Evolutionary conservation across 2,329 filamentous ascomycete genomes (phyloP), one percentile per base, ranked within the genome.

Genomic region (Emergomyces pasteurianus): DNA sequence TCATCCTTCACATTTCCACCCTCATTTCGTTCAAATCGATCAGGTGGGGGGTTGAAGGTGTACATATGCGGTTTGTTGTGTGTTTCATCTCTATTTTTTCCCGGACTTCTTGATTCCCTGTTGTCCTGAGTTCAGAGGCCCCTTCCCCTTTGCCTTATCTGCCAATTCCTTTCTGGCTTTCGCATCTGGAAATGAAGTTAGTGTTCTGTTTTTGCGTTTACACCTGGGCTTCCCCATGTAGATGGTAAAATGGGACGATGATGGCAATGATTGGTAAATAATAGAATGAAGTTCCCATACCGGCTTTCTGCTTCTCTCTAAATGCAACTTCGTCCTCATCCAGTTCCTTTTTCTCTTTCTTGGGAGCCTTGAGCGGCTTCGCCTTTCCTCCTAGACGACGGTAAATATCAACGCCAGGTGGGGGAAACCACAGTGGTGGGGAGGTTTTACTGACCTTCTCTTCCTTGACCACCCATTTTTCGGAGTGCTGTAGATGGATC

Each of bases 91-190:
- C 78, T 82, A 95, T 86, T 96, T 95, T 88, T 96, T 96, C 77
- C 91, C 92, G 64, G 89, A 94, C 85, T 96, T 96, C 86, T 96
- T 96, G 81, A 97, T 96, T 64, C 90, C 91, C 78, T 95, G 90
- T 56, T 81, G 76, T 40, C 90, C 91, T 38, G 85, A 87, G 78
- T 91, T 92, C 73, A 96, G 74, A 43, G 92, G 92, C 2, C 92
- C 92, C 79, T 95, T 95, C 75, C 89, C 89, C 70, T 88, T 87
- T 53, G 89, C 87, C 79, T 90, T 89, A 63, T 86, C 81, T n/a
- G 87, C 85, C 77, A 95, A 73, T 10, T 91, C 90, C 79, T 95
- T 92, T 77, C 86, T 87, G 53, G 88, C 89, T 81, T 92, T 90
- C 72, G 90, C 88, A 68, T 92, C 90, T 88, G 69, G 66, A 63